phyloP scores from a whole-genome alignment of 176 grass and related monocot genomes.

The Carex littledalei region DNA sequence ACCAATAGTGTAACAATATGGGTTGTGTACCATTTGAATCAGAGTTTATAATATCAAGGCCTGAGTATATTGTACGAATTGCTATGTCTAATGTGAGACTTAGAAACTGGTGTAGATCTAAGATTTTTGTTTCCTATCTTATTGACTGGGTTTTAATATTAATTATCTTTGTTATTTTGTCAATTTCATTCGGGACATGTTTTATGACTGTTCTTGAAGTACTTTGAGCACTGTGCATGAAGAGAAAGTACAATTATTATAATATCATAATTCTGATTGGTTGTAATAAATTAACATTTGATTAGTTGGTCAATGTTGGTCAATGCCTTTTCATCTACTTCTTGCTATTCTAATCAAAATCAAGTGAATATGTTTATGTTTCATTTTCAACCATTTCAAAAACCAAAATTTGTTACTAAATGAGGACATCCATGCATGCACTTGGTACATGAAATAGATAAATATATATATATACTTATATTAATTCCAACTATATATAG shows the following conservation, averaged over 20 bases:
- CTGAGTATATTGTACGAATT: constrained; percentile 23
- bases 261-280: not conserved
- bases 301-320: not conserved
- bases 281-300: not conserved
- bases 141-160: not conserved
- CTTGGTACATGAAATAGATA: not conserved
- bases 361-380: not conserved
- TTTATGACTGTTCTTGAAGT: not conserved
- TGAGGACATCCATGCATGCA: not conserved
- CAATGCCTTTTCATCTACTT: not conserved
- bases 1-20: constrained; percentile 18
- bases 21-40: constrained; percentile 21
- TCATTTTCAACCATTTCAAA: not conserved
- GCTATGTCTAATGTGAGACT: not conserved
- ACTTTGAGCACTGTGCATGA: not conserved
- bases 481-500: not conserved
- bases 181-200: constrained; percentile 9
- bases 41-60: constrained; percentile 14
- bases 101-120: not conserved
- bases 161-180: constrained; percentile 15
- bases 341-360: not conserved
- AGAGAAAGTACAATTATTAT: constrained; percentile 9
- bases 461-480: not conserved
- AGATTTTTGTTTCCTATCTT: not conserved
- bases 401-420: not conserved